Conservation (phyloP, 306 rosid genomes). For the Vigna angularis region DNA sequence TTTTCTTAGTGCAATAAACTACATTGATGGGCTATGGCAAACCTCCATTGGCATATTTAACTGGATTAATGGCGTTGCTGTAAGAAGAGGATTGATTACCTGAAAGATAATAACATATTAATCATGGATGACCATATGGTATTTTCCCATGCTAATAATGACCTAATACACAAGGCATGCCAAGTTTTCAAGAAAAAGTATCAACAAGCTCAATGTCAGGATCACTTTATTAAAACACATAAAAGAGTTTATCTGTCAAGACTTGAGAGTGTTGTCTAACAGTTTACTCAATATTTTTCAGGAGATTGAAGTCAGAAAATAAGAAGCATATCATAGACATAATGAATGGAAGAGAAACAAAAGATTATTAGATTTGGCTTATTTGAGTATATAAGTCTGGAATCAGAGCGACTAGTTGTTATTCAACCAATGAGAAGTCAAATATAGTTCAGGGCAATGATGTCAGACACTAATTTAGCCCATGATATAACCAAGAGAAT, state of each 20-base stretch:
- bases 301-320: slow-evolving; percentile 12
- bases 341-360: not conserved
- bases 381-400: not conserved
- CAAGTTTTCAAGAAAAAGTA: not conserved
- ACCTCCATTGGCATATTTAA: slow-evolving; percentile 85
- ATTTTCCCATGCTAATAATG: not conserved
- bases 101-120: slow-evolving; percentile 43
- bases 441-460: slow-evolving; percentile 3
- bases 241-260: not conserved
- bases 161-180: not conserved
- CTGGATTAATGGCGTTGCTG: slow-evolving; percentile 53
- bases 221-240: not conserved
- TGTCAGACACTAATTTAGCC: slow-evolving; percentile 10
- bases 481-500: not conserved
- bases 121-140: slow-evolving; percentile 3
- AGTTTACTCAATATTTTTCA: slow-evolving; percentile 8
- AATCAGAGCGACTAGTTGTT: not conserved
- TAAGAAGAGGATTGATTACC: slow-evolving; percentile 56
- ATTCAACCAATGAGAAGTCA: not conserved
- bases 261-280: not conserved
- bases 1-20: slow-evolving; percentile 28
- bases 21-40: slow-evolving; percentile 34
- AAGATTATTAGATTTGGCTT: not conserved
- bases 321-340: not conserved
- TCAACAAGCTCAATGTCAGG: not conserved